Evolutionary conservation across 1,139 yeast species (phyloP).

Genomic region (Lipomyces yarrowii): DNA sequence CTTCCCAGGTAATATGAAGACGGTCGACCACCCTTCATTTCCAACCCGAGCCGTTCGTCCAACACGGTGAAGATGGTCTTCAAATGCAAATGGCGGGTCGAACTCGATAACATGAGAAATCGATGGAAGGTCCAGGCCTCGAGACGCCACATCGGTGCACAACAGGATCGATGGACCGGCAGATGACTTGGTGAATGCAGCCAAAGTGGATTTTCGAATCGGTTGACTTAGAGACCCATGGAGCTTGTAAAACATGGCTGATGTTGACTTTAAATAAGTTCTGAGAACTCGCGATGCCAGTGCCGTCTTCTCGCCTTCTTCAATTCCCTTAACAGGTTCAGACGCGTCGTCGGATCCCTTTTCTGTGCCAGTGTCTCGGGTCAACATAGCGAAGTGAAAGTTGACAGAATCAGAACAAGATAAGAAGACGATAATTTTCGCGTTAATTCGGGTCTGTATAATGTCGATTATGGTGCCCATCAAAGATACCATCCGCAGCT

Average conservation of each 20-base stretch:
- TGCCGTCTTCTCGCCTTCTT: constrained; percentile 36
- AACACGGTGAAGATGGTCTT: constrained; percentile 92
- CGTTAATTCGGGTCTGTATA: constrained; percentile 39
- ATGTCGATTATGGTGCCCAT: constrained; percentile 62
- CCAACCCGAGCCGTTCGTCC: constrained; percentile 98
- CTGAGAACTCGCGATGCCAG: constrained; percentile 47
- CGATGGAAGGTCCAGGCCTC: constrained; percentile 84
- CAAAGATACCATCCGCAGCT: constrained; percentile 78
- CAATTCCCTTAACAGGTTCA: constrained; percentile 34
- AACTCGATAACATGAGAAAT: constrained; percentile 82
- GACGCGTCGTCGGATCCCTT: constrained; percentile 39
- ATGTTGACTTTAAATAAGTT: constrained; percentile 44
- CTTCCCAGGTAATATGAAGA: constrained; percentile 81
- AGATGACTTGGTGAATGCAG: constrained; percentile 56
- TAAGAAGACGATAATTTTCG: constrained; percentile 79
- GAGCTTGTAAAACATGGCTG: constrained; percentile 66
- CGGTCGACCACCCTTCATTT: constrained; percentile 67
- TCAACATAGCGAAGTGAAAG: constrained; percentile 78
- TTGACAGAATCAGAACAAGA: constrained; percentile 96
- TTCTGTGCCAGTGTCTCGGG: constrained; percentile 41
- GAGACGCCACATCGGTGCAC: constrained; percentile 90
- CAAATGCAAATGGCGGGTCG: constrained; percentile 83
- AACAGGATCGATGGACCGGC: constrained; percentile 58
- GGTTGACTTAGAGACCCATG: constrained; percentile 92
- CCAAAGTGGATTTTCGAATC: constrained; percentile 73